Conservation (phyloP, 345 rosid species). For the Hypericum perforatum region DNA sequence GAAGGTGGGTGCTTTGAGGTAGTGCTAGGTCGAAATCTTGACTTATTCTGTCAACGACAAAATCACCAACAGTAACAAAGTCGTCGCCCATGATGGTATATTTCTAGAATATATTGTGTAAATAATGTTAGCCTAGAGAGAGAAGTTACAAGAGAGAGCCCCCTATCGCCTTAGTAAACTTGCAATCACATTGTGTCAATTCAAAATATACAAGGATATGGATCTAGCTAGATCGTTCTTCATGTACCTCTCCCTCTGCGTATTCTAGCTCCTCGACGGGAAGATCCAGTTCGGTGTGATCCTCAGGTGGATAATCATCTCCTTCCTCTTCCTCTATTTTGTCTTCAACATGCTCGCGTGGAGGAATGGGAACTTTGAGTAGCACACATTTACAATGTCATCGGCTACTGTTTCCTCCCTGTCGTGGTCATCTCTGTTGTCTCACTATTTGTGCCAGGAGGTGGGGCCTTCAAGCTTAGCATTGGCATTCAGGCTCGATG, state of each 20-base stretch:
- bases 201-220: constrained; percentile 67
- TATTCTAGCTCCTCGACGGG: constrained; percentile 80
- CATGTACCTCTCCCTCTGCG: constrained; percentile 63
- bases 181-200: no score
- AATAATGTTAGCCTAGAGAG: no score
- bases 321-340: constrained; percentile 73
- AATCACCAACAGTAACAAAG: no score
- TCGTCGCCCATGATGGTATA: no score
- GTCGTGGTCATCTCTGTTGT: constrained; percentile 67
- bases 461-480: constrained; percentile 33
- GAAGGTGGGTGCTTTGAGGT: no score
- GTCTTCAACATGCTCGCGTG: constrained; percentile 96
- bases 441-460: constrained; percentile 69
- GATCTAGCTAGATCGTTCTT: constrained; percentile 87
- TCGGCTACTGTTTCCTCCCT: constrained; percentile 80
- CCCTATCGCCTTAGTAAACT: no score
- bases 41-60: no score
- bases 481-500: no score
- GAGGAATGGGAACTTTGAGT: constrained; percentile 64
- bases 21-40: no score
- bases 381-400: constrained; percentile 85
- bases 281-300: constrained; percentile 90
- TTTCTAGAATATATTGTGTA: no score
- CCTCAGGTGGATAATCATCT: constrained; percentile 87
- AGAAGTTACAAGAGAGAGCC: no score